Percentiles rank a stretch among this genome's conserved stretches.
These are phyloP conservation scores for Porogramme epimiltina DNA, from an alignment of 1,284 basidiomycete genomes.

Conservation along the genomic window DNA sequence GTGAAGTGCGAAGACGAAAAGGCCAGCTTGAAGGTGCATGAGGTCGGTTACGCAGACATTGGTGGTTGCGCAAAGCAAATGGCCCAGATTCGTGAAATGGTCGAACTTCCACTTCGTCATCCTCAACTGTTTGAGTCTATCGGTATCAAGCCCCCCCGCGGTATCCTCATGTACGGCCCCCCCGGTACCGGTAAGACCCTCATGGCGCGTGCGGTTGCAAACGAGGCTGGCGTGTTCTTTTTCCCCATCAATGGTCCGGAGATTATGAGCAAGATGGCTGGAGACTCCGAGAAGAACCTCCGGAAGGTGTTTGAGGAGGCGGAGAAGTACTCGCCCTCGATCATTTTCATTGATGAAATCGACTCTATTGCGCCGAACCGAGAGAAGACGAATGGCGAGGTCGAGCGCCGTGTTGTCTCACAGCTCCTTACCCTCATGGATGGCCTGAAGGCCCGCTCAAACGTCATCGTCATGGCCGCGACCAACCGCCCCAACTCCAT, in stretches of 20 bases:
- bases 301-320: slow-evolving; percentile 99
- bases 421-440: slow-evolving; percentile 99
- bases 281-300: slow-evolving; percentile 96
- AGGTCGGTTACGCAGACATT: slow-evolving; percentile 99
- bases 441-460: slow-evolving; percentile 96
- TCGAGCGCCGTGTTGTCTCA: slow-evolving; percentile 98
- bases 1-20: slow-evolving; percentile 99
- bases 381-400: slow-evolving; percentile 99
- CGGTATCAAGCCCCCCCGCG: slow-evolving; percentile 99
- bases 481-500: slow-evolving; percentile 99
- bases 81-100: slow-evolving; percentile 99
- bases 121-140: slow-evolving; percentile 99
- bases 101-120: slow-evolving; percentile 96
- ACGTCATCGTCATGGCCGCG: slow-evolving; percentile 99
- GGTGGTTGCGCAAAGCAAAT: slow-evolving; percentile 99
- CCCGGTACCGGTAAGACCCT: slow-evolving; percentile 98
- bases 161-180: slow-evolving; percentile 95
- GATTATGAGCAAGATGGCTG: slow-evolving; percentile 99
- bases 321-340: slow-evolving; percentile 99
- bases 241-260: slow-evolving; percentile 99
- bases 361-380: slow-evolving; percentile 99
- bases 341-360: slow-evolving; percentile 99
- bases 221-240: slow-evolving; percentile 99
- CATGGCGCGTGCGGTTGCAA: slow-evolving; percentile 99
- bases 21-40: slow-evolving; percentile 90